Base-by-base conservation (phyloP, 768 basidiomycete species). In the Hortiboletus campestris region DNA sequence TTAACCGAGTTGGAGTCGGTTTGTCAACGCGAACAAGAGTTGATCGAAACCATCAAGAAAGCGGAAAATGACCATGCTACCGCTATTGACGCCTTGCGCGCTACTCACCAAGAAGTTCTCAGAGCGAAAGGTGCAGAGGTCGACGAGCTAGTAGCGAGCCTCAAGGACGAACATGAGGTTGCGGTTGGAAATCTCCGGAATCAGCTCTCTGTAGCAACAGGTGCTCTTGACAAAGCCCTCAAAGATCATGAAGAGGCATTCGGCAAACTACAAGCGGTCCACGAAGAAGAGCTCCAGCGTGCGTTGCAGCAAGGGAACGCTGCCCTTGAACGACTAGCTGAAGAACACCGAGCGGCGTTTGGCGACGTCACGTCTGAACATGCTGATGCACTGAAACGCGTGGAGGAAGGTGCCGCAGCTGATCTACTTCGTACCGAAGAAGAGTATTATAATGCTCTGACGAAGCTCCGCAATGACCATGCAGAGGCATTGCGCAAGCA, bases 361-460 rank as follows among this genome's bases (percentile, higher is more conserved):
- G 68, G 72, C 29, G 83, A 80, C 67, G 66, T 79, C 25, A 66
- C 68, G 16, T 72, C 75, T 1, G 85, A 84, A 49, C 85, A 90
- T 62, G 74, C 78, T 14, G 81, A 81, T 49, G 61, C 68, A 11
- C 67, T 85, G 56, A 86, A 84, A 70, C 76, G 78, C 67, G 84
- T 83, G 67, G 85, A 86, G 41, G 84, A 83, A 12, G 78, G 82
- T 57, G 72, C 81, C 28, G 77, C 83, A 7, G 74, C 78, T 13
- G 74, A 77, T 39, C 78, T 90, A 14, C 83, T 84, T 57, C 80
- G 78, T 49, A 90, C 87, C 7, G 88, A 89, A 64, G 89, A 87
- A 63, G 86, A 91, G 66, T 91, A 91, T 63, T 90, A 91, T 67
- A 85, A 91, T 55, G 84, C 84, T 20, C 75, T 94, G 40, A 88